These are phyloP conservation scores for Coemansia sp. DNA, from an alignment of 192 early-diverging fungal genomes.

Conservation along the genomic window DNA sequence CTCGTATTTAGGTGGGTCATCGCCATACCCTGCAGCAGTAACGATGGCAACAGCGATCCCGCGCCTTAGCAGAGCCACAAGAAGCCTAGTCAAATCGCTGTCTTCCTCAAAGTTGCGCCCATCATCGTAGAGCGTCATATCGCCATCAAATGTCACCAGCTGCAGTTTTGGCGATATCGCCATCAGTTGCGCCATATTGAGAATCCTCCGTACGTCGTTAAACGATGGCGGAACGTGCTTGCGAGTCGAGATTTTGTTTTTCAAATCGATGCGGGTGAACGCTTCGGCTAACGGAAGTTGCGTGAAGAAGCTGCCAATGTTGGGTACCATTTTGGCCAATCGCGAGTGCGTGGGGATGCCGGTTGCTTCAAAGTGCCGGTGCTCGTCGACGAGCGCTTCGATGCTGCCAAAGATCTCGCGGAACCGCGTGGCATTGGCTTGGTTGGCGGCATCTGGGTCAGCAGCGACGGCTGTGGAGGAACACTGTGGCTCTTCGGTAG, in stretches of 20 bases:
- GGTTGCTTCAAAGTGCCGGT: conserved; percentile 24
- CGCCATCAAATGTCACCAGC: conserved; percentile 91
- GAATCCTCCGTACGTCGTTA: conserved; percentile 86
- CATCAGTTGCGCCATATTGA: conserved; percentile 86
- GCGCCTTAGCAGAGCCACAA: conserved; percentile 67
- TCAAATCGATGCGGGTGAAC: conserved; percentile 68
- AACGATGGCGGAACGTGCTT: conserved; percentile 86
- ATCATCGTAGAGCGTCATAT: conserved; percentile 92
- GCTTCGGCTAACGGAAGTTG: conserved; percentile 70
- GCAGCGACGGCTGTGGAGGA: neutral
- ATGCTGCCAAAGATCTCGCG: conserved; percentile 77
- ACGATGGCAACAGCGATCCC: conserved; percentile 79
- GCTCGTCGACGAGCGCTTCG: conserved; percentile 75
- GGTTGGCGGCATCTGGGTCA: conserved; percentile 9
- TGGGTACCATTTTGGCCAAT: conserved; percentile 74
- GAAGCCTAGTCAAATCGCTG: conserved; percentile 62
- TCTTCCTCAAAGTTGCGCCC: conserved; percentile 77
- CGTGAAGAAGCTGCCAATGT: conserved; percentile 83
- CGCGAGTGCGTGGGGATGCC: conserved; percentile 62
- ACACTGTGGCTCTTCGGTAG: neutral
- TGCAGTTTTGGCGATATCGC: conserved; percentile 70
- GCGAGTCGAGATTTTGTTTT: conserved; percentile 70
- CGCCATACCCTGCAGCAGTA: conserved; percentile 86
- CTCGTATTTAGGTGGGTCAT: conserved; percentile 72
- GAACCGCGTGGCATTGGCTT: conserved; percentile 68